Evolutionary conservation across 495 filamentous ascomycete species (phyloP).

Genomic region (Aspergillus funiculosus): DNA sequence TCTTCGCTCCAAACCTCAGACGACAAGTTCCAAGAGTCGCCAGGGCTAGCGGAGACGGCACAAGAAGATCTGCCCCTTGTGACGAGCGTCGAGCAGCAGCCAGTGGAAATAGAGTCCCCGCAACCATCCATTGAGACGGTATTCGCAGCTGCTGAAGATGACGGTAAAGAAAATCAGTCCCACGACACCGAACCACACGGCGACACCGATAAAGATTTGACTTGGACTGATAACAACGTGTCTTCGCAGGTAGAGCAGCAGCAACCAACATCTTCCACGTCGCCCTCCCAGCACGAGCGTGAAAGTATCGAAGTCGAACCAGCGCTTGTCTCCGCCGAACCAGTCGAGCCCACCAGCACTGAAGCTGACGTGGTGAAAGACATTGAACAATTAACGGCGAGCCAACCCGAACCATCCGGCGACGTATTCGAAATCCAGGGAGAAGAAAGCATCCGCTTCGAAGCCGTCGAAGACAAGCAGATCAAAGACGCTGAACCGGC

Average conservation of each 20-base stretch:
- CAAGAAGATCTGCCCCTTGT: conserved; percentile 15
- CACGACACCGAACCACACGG: conserved; percentile 37
- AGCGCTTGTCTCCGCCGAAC: conserved; percentile 20
- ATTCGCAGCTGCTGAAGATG: conserved; percentile 40
- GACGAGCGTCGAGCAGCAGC: conserved; percentile 10
- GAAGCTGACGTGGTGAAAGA: conserved; percentile 3
- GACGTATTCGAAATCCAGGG: neutral
- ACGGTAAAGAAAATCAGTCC: conserved; percentile 49
- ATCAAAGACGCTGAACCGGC: neutral
- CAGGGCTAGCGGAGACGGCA: conserved; percentile 5
- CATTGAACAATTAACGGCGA: neutral
- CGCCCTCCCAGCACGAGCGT: conserved; percentile 34
- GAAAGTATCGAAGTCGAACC: conserved; percentile 19
- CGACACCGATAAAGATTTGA: conserved; percentile 35
- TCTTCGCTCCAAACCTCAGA: conserved; percentile 4
- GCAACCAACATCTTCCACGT: conserved; percentile 35
- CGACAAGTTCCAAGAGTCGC: conserved; percentile 8
- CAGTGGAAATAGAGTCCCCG: conserved; percentile 23
- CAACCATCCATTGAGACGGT: conserved; percentile 30
- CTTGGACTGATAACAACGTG: conserved; percentile 47
- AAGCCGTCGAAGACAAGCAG: neutral
- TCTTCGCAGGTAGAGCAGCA: conserved; percentile 47
- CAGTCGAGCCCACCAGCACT: neutral
- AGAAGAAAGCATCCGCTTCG: neutral
- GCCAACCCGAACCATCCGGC: conserved; percentile 5